Conservation (phyloP, 495 filamentous ascomycete genomes). For the Sordaria brevicollis region DNA sequence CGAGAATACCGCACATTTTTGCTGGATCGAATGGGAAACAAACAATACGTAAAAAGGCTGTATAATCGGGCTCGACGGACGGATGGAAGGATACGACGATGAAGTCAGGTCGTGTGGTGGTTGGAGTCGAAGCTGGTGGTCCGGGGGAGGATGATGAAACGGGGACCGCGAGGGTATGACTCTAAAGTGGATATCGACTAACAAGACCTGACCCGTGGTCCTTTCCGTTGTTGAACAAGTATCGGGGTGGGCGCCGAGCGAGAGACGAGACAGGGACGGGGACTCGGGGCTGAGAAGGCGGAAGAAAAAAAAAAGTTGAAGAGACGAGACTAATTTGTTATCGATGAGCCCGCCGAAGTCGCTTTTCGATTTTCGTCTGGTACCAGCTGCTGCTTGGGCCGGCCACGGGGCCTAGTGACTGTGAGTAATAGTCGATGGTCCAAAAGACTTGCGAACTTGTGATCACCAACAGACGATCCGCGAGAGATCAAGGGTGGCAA, state of each 20-base stretch:
- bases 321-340: neutral
- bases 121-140: neutral
- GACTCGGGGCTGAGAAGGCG: neutral
- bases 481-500: neutral
- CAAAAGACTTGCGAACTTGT: neutral
- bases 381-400: neutral
- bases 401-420: neutral
- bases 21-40: neutral
- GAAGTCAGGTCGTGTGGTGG: neutral
- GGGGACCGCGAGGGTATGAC: neutral
- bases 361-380: neutral
- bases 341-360: neutral
- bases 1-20: slow-evolving; percentile 85
- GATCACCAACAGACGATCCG: neutral
- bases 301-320: neutral
- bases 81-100: neutral
- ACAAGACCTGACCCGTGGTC: neutral
- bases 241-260: neutral
- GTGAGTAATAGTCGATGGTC: neutral
- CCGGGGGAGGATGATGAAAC: neutral
- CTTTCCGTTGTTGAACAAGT: neutral
- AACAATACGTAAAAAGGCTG: neutral
- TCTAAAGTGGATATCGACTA: neutral
- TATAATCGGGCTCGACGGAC: neutral
- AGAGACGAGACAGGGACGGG: neutral